Conservation (phyloP, 805 yeast genomes). For the Cyberlindnera petersonii region DNA sequence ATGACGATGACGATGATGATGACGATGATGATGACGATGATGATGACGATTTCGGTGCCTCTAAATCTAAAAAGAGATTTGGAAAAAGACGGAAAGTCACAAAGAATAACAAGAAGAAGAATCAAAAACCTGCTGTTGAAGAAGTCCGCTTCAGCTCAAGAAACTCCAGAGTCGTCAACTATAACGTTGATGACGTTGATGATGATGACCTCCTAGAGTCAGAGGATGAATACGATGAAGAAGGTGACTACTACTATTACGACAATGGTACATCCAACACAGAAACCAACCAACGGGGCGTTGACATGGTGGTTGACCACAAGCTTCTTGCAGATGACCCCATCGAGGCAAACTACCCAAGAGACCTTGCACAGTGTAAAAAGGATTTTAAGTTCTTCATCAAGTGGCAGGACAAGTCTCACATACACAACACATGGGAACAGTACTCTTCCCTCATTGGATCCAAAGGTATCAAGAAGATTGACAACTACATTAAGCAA, state of each 20-base stretch:
- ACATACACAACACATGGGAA: conserved; percentile 95
- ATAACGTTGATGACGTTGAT: conserved; percentile 63
- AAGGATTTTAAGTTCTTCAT: conserved; percentile 56
- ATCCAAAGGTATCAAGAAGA: conserved; percentile 72
- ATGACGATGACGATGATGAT: conserved; percentile 20
- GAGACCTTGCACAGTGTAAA: conserved; percentile 51
- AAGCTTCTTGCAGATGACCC: conserved; percentile 40
- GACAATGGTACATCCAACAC: conserved; percentile 26
- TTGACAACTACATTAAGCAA: conserved; percentile 87
- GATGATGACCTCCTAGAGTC: conserved; percentile 39
- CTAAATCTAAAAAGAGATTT: conserved; percentile 25
- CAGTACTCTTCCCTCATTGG: conserved; percentile 44
- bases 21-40: conserved; percentile 34
- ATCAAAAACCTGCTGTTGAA: conserved; percentile 22
- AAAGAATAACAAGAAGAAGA: conserved; percentile 22
- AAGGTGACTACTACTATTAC: conserved; percentile 21
- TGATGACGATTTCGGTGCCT: conserved; percentile 37
- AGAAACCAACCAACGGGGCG: conserved; percentile 28
- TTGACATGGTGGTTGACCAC: conserved; percentile 55
- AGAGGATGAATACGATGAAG: conserved; percentile 22
- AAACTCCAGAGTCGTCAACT: conserved; percentile 60
- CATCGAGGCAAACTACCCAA: conserved; percentile 27
- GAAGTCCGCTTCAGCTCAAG: conserved; percentile 80
- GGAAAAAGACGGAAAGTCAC: conserved; percentile 21
- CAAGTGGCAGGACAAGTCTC: conserved; percentile 87